Base-by-base conservation (phyloP, 2,329 filamentous ascomycete species). In the Huntiella moniliformis region DNA sequence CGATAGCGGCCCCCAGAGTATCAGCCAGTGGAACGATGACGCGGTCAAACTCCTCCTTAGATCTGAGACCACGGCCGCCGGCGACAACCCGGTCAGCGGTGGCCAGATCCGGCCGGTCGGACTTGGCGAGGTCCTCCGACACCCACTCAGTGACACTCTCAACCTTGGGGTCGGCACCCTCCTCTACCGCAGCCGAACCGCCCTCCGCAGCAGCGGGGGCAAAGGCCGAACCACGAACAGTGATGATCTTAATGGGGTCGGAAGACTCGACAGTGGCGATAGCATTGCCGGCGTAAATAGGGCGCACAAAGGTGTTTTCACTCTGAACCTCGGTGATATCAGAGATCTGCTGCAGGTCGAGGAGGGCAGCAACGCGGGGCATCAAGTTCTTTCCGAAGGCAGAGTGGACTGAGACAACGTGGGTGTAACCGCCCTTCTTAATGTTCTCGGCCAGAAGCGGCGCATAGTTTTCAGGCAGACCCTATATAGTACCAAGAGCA, bases 221-320 rank as follows among this genome's bases (percentile, higher is more conserved):
- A 66, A 98, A 98, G 1, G 91, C 82, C 3, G 91, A 96, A 52
- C 86, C 87, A 58, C 91, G 81, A 52, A 96, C 81, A 33, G 91
- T 98, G 56, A 98, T 73, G 45, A 96, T 60, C 66, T 96, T 98
- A 61, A 85, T 74, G 12, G 70, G 60, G 58, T 98, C 91, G 52
- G 74, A 74, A 2, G 86, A 94, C 63, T 96, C 83, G 49, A 98
- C 87, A 7, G 91, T 98, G 33, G 92, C 76, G 57, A 98, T 94
- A 41, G 88, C 91, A 59, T 98, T 98, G 46, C 91, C 91, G 48
- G 91, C 91, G 61, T 98, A 98, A 58, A 98, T 95, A 22, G 91
- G 88, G 48, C 91, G 82, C 46, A 95, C 81, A 57, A 98, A 98
- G 10, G 85, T 95, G 61, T 88, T 87, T 61, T 94, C 87, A 62